These are phyloP conservation scores for Thraustotheca clavata DNA, from an alignment of 352 stramenopile genomes.

Conservation along the genomic window DNA sequence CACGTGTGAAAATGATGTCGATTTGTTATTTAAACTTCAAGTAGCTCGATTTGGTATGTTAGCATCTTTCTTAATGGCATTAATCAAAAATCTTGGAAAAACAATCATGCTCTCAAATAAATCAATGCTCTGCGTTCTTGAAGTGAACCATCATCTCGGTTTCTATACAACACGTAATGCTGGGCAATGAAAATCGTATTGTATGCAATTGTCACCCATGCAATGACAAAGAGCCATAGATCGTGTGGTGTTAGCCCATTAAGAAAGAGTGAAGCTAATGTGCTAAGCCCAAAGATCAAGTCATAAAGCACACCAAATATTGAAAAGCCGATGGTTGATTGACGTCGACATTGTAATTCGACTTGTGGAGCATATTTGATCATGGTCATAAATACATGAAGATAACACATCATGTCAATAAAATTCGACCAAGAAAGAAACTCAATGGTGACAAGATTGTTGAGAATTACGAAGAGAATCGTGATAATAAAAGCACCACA, in stretches of 20 bases:
- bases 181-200: slow-evolving; percentile 95
- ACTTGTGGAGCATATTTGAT: slow-evolving; percentile 96
- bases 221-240: slow-evolving; percentile 93
- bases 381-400: slow-evolving; percentile 92
- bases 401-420: slow-evolving; percentile 89
- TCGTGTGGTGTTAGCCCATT: slow-evolving; percentile 91
- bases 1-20: no score
- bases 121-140: not conserved
- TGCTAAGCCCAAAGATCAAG: slow-evolving; percentile 91
- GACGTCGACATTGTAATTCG: slow-evolving; percentile 89
- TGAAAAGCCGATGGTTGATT: slow-evolving; percentile 94
- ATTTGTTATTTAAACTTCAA: no score
- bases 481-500: not conserved
- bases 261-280: slow-evolving; percentile 85
- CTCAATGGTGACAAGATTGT: slow-evolving; percentile 24
- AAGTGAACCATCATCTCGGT: not conserved
- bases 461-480: slow-evolving; percentile 70
- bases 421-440: slow-evolving; percentile 37
- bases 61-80: no score
- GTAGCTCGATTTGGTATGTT: no score
- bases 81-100: no score
- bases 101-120: no score
- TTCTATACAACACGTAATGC: slow-evolving; percentile 91
- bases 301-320: slow-evolving; percentile 97
- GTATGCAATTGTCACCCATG: slow-evolving; percentile 93